Conservation (phyloP, 2,329 filamentous ascomycete species). For the Hysterium pulicare region DNA sequence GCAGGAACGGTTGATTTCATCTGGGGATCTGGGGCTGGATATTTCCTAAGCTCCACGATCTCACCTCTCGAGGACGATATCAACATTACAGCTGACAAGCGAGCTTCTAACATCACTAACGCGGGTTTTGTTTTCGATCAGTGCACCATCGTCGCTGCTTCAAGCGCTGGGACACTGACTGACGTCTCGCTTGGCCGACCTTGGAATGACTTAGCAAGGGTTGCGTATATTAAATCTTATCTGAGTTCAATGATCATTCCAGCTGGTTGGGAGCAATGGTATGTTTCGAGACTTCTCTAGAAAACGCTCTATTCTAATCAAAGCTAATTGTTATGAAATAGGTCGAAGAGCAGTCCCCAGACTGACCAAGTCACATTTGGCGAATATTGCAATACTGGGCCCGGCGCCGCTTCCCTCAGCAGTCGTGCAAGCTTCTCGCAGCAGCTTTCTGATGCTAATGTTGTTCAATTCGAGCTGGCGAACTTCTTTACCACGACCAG, state of each 20-base stretch:
- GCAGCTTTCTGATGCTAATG: constrained; percentile 34
- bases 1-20: constrained; percentile 45
- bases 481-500: constrained; percentile 40
- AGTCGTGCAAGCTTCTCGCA: constrained; percentile 36
- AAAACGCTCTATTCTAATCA: too few relatives aligned
- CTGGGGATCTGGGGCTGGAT: constrained; percentile 43
- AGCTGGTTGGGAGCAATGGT: too few relatives aligned
- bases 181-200: too few relatives aligned
- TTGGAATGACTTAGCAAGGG: too few relatives aligned
- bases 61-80: constrained; percentile 35
- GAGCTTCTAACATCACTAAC: constrained; percentile 36
- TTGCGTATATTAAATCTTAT: too few relatives aligned
- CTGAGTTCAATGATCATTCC: too few relatives aligned
- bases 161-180: constrained; percentile 26
- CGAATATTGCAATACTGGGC: constrained; percentile 38
- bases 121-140: constrained; percentile 40
- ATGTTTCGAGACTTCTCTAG: too few relatives aligned
- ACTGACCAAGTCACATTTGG: too few relatives aligned
- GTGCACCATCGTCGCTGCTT: constrained; percentile 28
- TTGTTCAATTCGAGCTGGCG: constrained; percentile 39
- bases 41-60: constrained; percentile 42
- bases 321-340: too few relatives aligned
- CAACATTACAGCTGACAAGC: constrained; percentile 39
- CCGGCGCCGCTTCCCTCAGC: constrained; percentile 34
- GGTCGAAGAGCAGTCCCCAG: too few relatives aligned